Percentiles rank a stretch among this genome's conserved stretches.
These are phyloP conservation scores for Mallotus japonicus DNA, from an alignment of 441 rosid species.

Conservation along the genomic window DNA sequence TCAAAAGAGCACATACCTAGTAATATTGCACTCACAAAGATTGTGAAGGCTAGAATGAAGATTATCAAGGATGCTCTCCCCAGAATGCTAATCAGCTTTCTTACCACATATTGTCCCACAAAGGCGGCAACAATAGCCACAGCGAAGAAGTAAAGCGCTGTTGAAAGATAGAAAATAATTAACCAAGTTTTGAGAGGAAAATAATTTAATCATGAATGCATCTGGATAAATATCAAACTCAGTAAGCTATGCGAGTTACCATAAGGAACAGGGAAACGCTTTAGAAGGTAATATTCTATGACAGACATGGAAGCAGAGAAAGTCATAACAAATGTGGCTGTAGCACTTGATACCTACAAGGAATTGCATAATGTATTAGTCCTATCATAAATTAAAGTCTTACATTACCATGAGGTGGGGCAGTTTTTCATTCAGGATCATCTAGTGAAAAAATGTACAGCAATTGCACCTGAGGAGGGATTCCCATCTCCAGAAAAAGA, in stretches of 20 bases:
- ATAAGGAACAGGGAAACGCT: constrained; percentile 57
- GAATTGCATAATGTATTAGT: neutral
- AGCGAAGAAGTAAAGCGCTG: constrained; percentile 48
- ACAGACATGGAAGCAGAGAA: constrained; percentile 66
- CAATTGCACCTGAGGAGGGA: constrained; percentile 59
- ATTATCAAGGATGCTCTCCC: constrained; percentile 66
- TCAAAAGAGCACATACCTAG: constrained; percentile 35
- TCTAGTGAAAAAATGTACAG: neutral
- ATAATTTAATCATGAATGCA: neutral
- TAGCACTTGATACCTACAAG: constrained; percentile 58
- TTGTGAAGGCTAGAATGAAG: constrained; percentile 56
- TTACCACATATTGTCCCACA: constrained; percentile 49
- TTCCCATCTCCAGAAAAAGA: constrained; percentile 57
- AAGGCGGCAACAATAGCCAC: constrained; percentile 54
- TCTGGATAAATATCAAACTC: neutral
- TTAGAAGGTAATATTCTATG: constrained; percentile 52
- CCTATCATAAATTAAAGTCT: neutral
- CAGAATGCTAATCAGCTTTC: constrained; percentile 41
- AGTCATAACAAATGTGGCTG: constrained; percentile 59
- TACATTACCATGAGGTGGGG: neutral
- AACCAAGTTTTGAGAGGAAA: neutral
- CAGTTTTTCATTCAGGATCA: neutral
- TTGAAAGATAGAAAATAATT: neutral
- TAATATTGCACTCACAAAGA: constrained; percentile 50
- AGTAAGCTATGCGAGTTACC: constrained; percentile 22